Percentiles rank a stretch among this genome's conserved stretches.
Conservation (phyloP, 352 stramenopile genomes). For the Phytopythium kandeliae region DNA sequence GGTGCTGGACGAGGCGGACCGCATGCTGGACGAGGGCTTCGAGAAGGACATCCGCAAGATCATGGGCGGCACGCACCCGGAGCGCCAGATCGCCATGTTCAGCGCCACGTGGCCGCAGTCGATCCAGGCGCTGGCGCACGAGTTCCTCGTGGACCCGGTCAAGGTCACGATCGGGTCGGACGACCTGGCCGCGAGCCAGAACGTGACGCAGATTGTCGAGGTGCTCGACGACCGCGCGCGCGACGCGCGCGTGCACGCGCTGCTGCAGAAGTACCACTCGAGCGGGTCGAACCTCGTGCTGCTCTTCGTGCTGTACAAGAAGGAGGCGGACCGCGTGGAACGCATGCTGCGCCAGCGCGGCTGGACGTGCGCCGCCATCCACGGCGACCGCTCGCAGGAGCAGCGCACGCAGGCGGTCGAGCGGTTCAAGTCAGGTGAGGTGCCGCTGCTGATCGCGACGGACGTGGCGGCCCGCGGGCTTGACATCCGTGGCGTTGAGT, state of each 20-base stretch:
- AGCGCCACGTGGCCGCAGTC: conserved; percentile 95
- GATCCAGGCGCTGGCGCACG: conserved; percentile 94
- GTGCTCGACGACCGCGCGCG: conserved; percentile 91
- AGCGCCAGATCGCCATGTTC: conserved; percentile 97
- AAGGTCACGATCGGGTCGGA: conserved; percentile 94
- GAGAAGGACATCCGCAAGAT: conserved; percentile 92
- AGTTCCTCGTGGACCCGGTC: conserved; percentile 93
- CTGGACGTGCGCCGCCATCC: conserved; percentile 93
- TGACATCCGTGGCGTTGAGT: conserved; percentile 96
- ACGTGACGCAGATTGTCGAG: conserved; percentile 94
- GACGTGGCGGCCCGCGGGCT: conserved; percentile 96
- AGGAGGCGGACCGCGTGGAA: conserved; percentile 96
- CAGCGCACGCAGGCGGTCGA: conserved; percentile 89
- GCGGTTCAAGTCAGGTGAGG: conserved; percentile 93
- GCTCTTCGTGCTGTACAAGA: conserved; percentile 99
- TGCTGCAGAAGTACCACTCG: conserved; percentile 93
- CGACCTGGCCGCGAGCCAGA: conserved; percentile 93
- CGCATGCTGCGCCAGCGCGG: conserved; percentile 88
- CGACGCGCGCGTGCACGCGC: conserved; percentile 79
- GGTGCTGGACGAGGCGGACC: conserved; percentile 96
- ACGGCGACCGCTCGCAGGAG: conserved; percentile 94
- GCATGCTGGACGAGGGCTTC: conserved; percentile 93
- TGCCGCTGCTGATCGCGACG: conserved; percentile 95
- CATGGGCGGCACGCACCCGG: conserved; percentile 67
- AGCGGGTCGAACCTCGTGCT: conserved; percentile 91